Evolutionary conservation across 345 rosid species (phyloP), one percentile per base, ranked within the genome.

Genomic region (Arabis hirsuta): DNA sequence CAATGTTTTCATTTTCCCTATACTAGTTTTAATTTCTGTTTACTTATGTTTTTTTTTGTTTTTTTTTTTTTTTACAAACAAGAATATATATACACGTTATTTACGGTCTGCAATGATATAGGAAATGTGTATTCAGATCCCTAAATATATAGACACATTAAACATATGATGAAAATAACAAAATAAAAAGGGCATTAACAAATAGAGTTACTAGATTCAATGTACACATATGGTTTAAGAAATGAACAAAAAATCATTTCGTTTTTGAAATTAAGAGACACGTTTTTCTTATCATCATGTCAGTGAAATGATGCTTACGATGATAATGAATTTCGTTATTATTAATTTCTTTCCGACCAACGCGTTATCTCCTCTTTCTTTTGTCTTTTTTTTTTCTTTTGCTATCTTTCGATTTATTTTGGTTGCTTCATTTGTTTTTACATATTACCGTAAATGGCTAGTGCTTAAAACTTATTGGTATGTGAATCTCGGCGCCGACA

Each of bases 301-400:
- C 61, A 56, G 12, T 39, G 75, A 48, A 69, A 76, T 69, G 60
- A 69, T 69, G 44, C 65, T 62, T 19, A 55, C 63, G 13, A 58
- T 73, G 48, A 55, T 74, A 11, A 60, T 61, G 57, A 43, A 38
- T 38, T 46, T 53, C 27, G 48, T 55, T 56, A 63, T 54, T 55
- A 69, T 62, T 10, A 48, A 62, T 46, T 3, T 55, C 76, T 70
- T 76, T 56, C 76, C 79, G 76, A 70, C 79, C 79, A 69, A 48
- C 79, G 79, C 76, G 76, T 76, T 55, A 20, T 32, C 31, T 44
- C 69, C 79, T 60, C 64, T 62, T 61, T 26, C 42, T 36, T 54
- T 62, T 46, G 43, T 54, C 38, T 12, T 43, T 36, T 27, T 45
- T 46, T 12, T 43, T 36, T 27, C 32, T 46, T 58, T n/a, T 14